Base-by-base conservation (phyloP, 495 filamentous ascomycete species). In the Neurospora intermedia region DNA sequence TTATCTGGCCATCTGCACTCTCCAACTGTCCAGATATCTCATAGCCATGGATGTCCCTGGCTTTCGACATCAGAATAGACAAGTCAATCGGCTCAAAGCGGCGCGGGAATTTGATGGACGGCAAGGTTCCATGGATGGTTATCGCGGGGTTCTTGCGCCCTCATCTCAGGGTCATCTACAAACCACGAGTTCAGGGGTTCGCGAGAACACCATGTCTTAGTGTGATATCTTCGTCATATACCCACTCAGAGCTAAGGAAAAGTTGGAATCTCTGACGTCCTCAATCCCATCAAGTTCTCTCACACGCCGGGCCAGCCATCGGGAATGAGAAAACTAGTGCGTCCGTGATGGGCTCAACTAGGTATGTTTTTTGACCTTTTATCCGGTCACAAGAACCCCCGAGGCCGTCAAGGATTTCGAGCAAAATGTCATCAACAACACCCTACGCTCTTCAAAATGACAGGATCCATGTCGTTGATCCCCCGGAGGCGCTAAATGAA, bases 391-490 rank as follows among this genome's bases (percentile, higher is more conserved):
- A 42, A 45, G 46, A 40, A 62, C 73, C 69, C 42, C 43, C 16
- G 62, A 72, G 66, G 43, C 69, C 72, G 43, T 27, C 70, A 43
- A 35, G n/a, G 18, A 31, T 69, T 66, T 46, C 62, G 54, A 15
- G 27, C 54, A 66, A 66, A 66, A 35, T 35, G 23, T 62, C 54
- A 66, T 31, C 15, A 38, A 38, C 35, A 62, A 31, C 20, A 31
- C 54, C 48, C 23, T 54, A 20, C n/a, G n/a, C 4, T 54, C 15
- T 48, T 70, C 72, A 13, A 46, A 31, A 48, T 71, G 40, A 42
- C 62, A 40, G 42, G 71, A 70, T 66, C 70, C 75, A 72, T 77
- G 76, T 42, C 74, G 76, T 39, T 72, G 74, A 77, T 75, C 74
- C 46, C 46, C 43, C 66, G 31, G 62, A 72, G 23, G 62, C 70